A percentile compares a stretch with the other conserved stretches of the same genome.
Evolutionary conservation across 202 grass and related monocot genomes (phyloP).

Genomic region (Alloteropsis angusta): DNA sequence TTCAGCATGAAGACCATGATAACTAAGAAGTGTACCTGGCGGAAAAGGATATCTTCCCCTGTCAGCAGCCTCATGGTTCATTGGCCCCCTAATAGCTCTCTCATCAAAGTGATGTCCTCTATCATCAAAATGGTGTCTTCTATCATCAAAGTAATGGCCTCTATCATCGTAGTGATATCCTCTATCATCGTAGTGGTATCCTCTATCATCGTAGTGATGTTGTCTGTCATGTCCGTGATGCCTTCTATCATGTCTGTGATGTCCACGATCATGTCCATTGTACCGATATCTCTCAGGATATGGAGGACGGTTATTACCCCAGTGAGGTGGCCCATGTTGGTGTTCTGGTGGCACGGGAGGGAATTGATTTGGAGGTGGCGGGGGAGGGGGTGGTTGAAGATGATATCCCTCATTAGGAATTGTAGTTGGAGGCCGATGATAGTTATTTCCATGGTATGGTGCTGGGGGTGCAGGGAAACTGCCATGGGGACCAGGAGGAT

Average conservation of each 20-base stretch:
- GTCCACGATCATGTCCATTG: constrained; percentile 36
- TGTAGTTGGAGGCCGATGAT: constrained; percentile 38
- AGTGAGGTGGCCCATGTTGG: constrained; percentile 51
- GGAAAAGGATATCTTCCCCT: constrained; percentile 43
- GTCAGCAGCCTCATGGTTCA: constrained; percentile 47
- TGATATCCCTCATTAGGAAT: constrained; percentile 63
- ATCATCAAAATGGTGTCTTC: constrained; percentile 29
- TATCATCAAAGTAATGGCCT: constrained; percentile 26
- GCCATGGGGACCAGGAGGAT: constrained; percentile 37
- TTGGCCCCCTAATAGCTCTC: constrained; percentile 44
- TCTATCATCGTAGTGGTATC: constrained; percentile 27
- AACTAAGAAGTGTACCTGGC: constrained; percentile 29
- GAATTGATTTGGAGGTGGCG: constrained; percentile 50
- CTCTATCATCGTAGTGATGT: constrained; percentile 23
- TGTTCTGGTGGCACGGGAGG: constrained; percentile 52
- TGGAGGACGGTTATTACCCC: constrained; percentile 43
- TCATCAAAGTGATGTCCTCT: constrained; percentile 50
- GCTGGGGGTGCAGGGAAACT: constrained; percentile 30
- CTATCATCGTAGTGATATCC: constrained; percentile 27
- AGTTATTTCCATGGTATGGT: constrained; percentile 57
- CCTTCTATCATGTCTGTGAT: constrained; percentile 37
- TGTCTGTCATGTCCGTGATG: constrained; percentile 29
- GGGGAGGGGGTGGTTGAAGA: constrained; percentile 64
- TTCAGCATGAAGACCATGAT: not conserved
- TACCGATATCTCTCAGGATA: constrained; percentile 55